A percentile compares a stretch with the other conserved stretches of the same genome.
Conservation (phyloP, 805 yeast species). For the Suhomyces kilbournensis region DNA sequence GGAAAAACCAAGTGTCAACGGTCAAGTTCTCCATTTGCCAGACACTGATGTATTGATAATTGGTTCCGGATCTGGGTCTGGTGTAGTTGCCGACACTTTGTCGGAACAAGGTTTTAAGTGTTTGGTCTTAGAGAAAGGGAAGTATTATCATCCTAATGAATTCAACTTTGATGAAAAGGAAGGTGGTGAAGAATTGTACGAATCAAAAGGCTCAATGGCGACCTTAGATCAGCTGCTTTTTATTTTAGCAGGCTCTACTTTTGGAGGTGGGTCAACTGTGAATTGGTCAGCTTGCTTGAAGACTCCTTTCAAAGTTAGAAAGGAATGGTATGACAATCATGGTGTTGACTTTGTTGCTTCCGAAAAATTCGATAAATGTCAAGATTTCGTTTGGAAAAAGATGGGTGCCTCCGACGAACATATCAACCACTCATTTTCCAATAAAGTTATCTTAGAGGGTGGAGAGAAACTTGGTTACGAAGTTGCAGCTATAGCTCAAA, state of each 20-base stretch:
- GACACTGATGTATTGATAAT: constrained; percentile 45
- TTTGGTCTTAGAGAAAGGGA: constrained; percentile 51
- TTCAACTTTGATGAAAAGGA: constrained; percentile 34
- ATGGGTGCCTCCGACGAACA: constrained; percentile 46
- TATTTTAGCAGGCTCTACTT: constrained; percentile 49
- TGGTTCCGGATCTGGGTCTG: constrained; percentile 56
- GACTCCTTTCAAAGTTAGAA: constrained; percentile 49
- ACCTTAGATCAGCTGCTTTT: constrained; percentile 31
- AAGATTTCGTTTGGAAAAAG: constrained; percentile 43
- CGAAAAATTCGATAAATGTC: constrained; percentile 41
- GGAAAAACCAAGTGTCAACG: constrained; percentile 26
- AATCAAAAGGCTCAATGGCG: constrained; percentile 36
- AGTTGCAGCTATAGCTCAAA: constrained; percentile 43
- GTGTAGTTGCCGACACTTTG: constrained; percentile 49
- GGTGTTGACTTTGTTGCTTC: constrained; percentile 47
- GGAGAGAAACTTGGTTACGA: constrained; percentile 44
- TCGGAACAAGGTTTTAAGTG: constrained; percentile 41
- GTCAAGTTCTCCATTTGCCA: constrained; percentile 31
- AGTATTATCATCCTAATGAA: constrained; percentile 36
- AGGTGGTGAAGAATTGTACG: constrained; percentile 37
- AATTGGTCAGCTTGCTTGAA: constrained; percentile 56
- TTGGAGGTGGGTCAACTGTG: constrained; percentile 58
- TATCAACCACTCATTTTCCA: constrained; percentile 44
- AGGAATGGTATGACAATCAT: constrained; percentile 47
- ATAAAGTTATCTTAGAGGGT: constrained; percentile 43